Conservation (phyloP, 2,329 filamentous ascomycete species). For the Clarireedia monteithiana region DNA sequence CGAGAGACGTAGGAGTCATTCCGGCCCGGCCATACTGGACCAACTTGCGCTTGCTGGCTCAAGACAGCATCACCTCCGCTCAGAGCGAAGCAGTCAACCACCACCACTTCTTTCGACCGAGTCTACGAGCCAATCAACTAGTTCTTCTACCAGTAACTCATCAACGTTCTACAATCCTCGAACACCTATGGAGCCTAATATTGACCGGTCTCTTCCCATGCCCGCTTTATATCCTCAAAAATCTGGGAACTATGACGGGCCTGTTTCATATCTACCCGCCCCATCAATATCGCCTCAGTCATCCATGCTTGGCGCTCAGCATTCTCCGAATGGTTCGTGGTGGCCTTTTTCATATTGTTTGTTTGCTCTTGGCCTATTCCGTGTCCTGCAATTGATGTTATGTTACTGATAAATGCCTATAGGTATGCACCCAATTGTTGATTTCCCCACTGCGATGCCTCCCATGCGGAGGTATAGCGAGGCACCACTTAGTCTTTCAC, state of each 20-base stretch:
- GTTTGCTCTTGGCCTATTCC: neutral
- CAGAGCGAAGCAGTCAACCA: slow-evolving; percentile 10
- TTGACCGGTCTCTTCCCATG: slow-evolving; percentile 24
- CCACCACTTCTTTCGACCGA: slow-evolving; percentile 26
- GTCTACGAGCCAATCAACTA: slow-evolving; percentile 23
- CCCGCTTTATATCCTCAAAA: slow-evolving; percentile 24
- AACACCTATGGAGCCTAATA: slow-evolving; percentile 26
- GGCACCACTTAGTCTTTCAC: neutral
- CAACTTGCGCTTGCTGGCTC: slow-evolving; percentile 16
- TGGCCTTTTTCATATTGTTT: neutral
- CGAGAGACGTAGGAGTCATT: slow-evolving; percentile 16
- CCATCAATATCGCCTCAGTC: slow-evolving; percentile 26
- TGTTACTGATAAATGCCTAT: slow-evolving; percentile 4
- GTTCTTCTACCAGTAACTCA: slow-evolving; percentile 20
- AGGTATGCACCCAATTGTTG: slow-evolving; percentile 16
- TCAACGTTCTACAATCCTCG: slow-evolving; percentile 24
- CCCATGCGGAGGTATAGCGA: slow-evolving; percentile 20
- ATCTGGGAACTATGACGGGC: slow-evolving; percentile 21
- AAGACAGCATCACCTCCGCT: slow-evolving; percentile 21
- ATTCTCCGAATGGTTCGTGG: slow-evolving; percentile 24
- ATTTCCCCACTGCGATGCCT: slow-evolving; percentile 20
- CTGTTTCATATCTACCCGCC: slow-evolving; percentile 23
- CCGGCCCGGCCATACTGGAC: slow-evolving; percentile 10
- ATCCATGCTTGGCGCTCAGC: slow-evolving; percentile 13
- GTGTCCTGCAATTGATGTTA: neutral